Conservation (phyloP, 331 rosid species). For the Prunus yedoensis region DNA sequence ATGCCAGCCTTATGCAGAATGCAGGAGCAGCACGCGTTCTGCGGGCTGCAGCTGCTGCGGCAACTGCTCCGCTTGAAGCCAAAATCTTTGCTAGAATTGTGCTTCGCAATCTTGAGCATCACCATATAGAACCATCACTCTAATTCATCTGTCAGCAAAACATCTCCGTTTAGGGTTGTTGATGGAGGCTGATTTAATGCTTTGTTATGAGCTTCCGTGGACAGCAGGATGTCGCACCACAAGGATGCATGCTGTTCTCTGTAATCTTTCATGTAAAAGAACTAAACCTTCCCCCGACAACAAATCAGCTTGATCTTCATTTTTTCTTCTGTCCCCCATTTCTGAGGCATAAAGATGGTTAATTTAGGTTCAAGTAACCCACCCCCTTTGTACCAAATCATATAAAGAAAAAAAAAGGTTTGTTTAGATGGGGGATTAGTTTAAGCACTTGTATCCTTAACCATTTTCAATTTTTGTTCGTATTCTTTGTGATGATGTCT, state of each 20-base stretch:
- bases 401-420: not conserved
- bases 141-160: conserved; percentile 22
- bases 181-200: conserved; percentile 26
- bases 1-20: conserved; percentile 89
- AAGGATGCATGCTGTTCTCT: conserved; percentile 30
- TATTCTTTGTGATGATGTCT: conserved; percentile 23
- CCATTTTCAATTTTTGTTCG: conserved; percentile 9
- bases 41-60: conserved; percentile 94
- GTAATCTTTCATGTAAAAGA: conserved; percentile 34
- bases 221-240: conserved; percentile 25
- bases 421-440: conserved; percentile 24
- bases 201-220: conserved; percentile 22
- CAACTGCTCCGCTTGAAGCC: conserved; percentile 91
- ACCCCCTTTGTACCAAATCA: conserved; percentile 28
- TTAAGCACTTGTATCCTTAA: conserved; percentile 25
- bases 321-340: conserved; percentile 2
- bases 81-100: conserved; percentile 94
- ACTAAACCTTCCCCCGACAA: conserved; percentile 28
- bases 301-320: conserved; percentile 18
- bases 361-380: conserved; percentile 25
- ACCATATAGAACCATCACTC: conserved; percentile 67
- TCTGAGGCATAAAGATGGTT: conserved; percentile 31
- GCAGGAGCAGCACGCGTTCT: conserved; percentile 88
- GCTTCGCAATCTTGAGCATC: conserved; percentile 94
- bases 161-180: not conserved